A percentile compares a stretch with the other conserved stretches of the same genome.
phyloP scores from a whole-genome alignment of 352 stramenopile genomes.

The Proteromonas lacertae region DNA sequence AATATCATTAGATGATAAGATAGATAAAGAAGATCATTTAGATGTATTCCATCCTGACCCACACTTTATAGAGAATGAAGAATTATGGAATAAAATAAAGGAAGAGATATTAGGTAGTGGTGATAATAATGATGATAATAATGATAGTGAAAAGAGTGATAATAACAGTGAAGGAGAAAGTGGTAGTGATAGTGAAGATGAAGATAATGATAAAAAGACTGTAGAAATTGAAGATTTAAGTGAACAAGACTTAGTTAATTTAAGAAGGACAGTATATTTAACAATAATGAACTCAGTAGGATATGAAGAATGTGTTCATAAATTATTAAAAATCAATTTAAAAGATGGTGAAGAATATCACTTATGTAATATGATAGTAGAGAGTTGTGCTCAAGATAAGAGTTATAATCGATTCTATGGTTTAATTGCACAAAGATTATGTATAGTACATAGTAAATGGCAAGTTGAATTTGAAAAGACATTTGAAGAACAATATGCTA shows the following conservation, averaged over 20 bases:
- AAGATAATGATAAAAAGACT: slow-evolving; percentile 5
- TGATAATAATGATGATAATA: slow-evolving; percentile 27
- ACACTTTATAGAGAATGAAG: slow-evolving; percentile 75
- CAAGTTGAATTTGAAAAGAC: slow-evolving; percentile 64
- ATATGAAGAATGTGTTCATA: slow-evolving; percentile 95
- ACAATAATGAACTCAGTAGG: slow-evolving; percentile 96
- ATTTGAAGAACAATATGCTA: slow-evolving; percentile 65
- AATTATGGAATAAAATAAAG: slow-evolving; percentile 71
- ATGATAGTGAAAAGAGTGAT: slow-evolving; percentile 20
- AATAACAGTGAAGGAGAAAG: slow-evolving; percentile 14
- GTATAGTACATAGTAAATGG: slow-evolving; percentile 69
- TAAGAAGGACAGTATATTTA: slow-evolving; percentile 89
- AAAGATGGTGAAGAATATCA: slow-evolving; percentile 70
- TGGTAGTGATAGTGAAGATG: slow-evolving; percentile 8
- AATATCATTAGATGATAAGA: slow-evolving; percentile 67
- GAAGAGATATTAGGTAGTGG: slow-evolving; percentile 72
- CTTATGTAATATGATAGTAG: slow-evolving; percentile 93
- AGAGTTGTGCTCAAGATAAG: slow-evolving; percentile 88
- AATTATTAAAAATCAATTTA: slow-evolving; percentile 87
- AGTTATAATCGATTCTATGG: slow-evolving; percentile 69
- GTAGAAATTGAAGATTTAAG: slow-evolving; percentile 69
- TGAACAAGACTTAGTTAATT: slow-evolving; percentile 80
- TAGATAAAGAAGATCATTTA: slow-evolving; percentile 67
- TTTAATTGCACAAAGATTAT: slow-evolving; percentile 76
- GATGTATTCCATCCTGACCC: slow-evolving; percentile 69